Evolutionary conservation across 2,329 filamentous ascomycete genomes (phyloP).

Genomic region (Seiridium cupressi): DNA sequence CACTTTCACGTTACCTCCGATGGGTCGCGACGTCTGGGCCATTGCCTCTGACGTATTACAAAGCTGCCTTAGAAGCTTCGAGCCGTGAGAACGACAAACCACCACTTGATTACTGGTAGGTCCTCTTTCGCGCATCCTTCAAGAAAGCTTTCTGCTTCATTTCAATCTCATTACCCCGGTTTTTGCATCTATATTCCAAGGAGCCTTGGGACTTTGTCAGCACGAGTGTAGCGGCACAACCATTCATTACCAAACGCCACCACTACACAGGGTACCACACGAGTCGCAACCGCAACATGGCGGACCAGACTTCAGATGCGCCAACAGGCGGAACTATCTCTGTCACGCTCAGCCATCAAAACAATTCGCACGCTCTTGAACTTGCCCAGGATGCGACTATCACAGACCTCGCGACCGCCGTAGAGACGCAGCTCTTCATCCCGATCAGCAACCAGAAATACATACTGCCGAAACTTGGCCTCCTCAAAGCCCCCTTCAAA

Average conservation of each 20-base stretch:
- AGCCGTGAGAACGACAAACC: neutral
- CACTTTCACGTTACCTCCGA: neutral
- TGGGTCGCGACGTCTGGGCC: neutral
- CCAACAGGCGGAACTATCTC: slow-evolving; percentile 28
- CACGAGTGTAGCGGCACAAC: too few species aligned
- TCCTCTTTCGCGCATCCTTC: too few species aligned
- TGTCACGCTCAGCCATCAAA: slow-evolving; percentile 46
- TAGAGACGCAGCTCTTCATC: slow-evolving; percentile 56
- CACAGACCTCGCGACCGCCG: slow-evolving; percentile 57
- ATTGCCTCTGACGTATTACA: slow-evolving; percentile 35
- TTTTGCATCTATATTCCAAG: too few species aligned
- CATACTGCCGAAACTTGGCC: slow-evolving; percentile 62
- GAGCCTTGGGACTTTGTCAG: too few species aligned
- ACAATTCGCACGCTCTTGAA: slow-evolving; percentile 40
- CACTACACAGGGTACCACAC: too few species aligned
- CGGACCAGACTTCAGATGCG: slow-evolving; percentile 11
- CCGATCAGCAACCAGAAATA: slow-evolving; percentile 66
- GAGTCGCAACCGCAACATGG: slow-evolving; percentile 11
- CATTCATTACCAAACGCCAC: too few species aligned
- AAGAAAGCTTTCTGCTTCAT: too few species aligned
- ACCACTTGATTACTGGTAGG: too few species aligned
- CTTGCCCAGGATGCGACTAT: slow-evolving; percentile 47
- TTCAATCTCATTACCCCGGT: too few species aligned
- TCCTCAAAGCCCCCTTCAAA: slow-evolving; percentile 64
- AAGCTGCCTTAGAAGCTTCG: slow-evolving; percentile 30